Evolutionary conservation across 176 grass and related monocot genomes (phyloP).

Genomic region (Avena eriantha): DNA sequence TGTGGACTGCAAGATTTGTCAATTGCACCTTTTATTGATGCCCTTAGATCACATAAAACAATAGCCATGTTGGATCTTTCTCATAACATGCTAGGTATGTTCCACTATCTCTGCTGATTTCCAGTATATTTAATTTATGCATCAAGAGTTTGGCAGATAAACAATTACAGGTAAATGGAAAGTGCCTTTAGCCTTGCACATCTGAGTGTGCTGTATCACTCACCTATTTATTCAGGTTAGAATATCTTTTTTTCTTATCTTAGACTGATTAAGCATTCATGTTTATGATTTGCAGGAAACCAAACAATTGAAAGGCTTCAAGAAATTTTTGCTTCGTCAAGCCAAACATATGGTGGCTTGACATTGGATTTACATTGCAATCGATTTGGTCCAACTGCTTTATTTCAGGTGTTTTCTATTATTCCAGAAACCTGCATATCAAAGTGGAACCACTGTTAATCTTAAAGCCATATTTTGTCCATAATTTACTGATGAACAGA

Average conservation of each 20-base stretch:
- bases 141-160: constrained; percentile 12
- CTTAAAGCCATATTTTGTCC: constrained; percentile 9
- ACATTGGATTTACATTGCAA: constrained; percentile 95
- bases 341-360: constrained; percentile 94
- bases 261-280: constrained; percentile 34
- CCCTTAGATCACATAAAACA: constrained; percentile 81
- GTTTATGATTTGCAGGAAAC: constrained; percentile 65
- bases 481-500: constrained; percentile 59
- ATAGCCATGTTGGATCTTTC: constrained; percentile 94
- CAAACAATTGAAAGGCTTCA: constrained; percentile 94
- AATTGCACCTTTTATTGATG: constrained; percentile 74
- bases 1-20: constrained; percentile 87
- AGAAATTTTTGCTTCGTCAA: constrained; percentile 84
- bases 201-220: constrained; percentile 2
- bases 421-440: constrained; percentile 25
- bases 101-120: not conserved
- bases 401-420: constrained; percentile 80
- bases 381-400: constrained; percentile 90
- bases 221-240: not conserved
- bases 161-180: constrained; percentile 31
- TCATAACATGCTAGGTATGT: constrained; percentile 89
- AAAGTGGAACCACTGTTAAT: constrained; percentile 36
- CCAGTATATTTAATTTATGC: not conserved
- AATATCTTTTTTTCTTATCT: not conserved
- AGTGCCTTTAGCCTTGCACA: constrained; percentile 23